These are phyloP conservation scores for Pseudoneurospora amorphoporcata DNA, from an alignment of 495 filamentous ascomycete species.

Conservation along the genomic window DNA sequence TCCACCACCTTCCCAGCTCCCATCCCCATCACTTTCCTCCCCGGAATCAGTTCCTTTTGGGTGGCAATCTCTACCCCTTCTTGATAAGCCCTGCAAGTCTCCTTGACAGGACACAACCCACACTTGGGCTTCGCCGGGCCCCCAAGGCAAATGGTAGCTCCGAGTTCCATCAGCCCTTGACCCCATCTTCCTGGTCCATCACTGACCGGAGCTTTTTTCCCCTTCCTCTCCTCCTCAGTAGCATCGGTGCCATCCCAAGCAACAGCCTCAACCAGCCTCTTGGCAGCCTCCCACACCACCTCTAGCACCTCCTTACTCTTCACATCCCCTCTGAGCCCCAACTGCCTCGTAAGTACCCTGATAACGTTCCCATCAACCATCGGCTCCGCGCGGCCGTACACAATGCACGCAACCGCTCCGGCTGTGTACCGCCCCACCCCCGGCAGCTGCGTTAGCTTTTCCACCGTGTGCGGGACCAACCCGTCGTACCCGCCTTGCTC, in stretches of 20 bases:
- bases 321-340: conserved; percentile 31
- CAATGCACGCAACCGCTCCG: conserved; percentile 36
- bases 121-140: conserved; percentile 35
- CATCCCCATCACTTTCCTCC: background rate
- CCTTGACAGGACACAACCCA: conserved; percentile 27
- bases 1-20: conserved; percentile 6
- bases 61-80: conserved; percentile 24
- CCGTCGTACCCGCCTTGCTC: conserved; percentile 8
- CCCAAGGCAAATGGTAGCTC: conserved; percentile 30
- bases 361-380: conserved; percentile 43
- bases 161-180: conserved; percentile 40
- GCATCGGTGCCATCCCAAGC: conserved; percentile 17
- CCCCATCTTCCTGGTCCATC: conserved; percentile 35
- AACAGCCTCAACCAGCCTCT: conserved; percentile 25
- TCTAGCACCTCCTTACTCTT: conserved; percentile 31
- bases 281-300: conserved; percentile 33
- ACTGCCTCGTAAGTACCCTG: conserved; percentile 33
- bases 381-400: conserved; percentile 30
- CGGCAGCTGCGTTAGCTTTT: conserved; percentile 24
- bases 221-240: background rate
- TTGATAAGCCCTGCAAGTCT: conserved; percentile 31
- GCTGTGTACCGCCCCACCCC: conserved; percentile 39
- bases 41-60: conserved; percentile 1
- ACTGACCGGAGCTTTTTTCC: conserved; percentile 5
- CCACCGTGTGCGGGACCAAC: conserved; percentile 22